Base-by-base conservation (phyloP, 768 basidiomycete species). In the Lactarius evosmus region DNA sequence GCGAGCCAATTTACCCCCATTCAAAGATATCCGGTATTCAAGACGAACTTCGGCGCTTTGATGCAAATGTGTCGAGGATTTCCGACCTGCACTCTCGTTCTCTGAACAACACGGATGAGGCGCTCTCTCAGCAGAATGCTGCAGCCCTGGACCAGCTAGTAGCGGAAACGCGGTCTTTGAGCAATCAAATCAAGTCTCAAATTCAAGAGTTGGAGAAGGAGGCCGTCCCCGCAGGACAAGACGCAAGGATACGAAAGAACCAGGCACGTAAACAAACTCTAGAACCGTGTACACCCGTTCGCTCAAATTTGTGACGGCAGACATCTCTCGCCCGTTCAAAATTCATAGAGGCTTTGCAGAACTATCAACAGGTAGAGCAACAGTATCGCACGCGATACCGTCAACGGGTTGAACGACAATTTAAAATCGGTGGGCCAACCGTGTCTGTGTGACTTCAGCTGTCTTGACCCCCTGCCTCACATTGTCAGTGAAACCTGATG, bases 331-430 rank as follows among this genome's bases (percentile, higher is more conserved):
- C 75, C 32, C 73, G 69, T n/a, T 58, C 58, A 16, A 66, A 92
- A 69, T 95, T 95, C 70, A 82, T 92, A 49, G 93, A 93, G 66
- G 87, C 89, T 25, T 85, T 94, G 65, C 93, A 94, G 76, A 85
- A 82, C 66, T 94, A 93, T 71, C 90, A 93, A 72, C 82, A 81
- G 29, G 89, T 92, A 38, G 93, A 95, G 72, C 85, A 88, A 69
- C 86, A 89, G 70, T 86, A 91, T 71, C 84, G 92, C 38, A 76
- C 82, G 65, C 87, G 84, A 74, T 88, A 90, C 75, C 91, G 87
- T 76, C 85, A 91, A 73, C 79, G 91, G 29, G 84, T 93, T 77
- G 90, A 91, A 72, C 80, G 92, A 63, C 91, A 97, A 75, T 89
- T 90, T 76, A 91, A 85, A 72, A 96, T 95, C 65, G 90, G 90